Conservation (phyloP, 2,329 filamentous ascomycete species). For the Parafenestella ontariensis region DNA sequence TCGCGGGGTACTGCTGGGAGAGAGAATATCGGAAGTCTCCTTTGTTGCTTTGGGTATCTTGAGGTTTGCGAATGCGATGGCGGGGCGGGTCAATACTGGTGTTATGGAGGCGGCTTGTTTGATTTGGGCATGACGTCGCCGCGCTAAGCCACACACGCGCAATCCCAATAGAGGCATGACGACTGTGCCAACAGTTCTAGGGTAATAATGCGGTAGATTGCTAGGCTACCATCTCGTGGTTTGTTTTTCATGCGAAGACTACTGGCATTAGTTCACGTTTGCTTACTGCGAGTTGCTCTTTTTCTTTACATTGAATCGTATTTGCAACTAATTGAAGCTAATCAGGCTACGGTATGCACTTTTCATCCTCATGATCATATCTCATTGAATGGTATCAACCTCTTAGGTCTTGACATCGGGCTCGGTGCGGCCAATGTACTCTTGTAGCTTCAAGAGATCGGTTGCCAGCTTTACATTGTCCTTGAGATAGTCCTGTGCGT, state of each 20-base stretch:
- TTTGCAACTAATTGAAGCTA: not conserved
- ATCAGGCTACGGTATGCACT: not conserved
- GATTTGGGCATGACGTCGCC: slow-evolving; percentile 25
- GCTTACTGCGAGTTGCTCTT: too few species aligned
- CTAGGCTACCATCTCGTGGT: too few species aligned
- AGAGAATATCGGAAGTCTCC: too few species aligned
- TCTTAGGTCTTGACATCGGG: slow-evolving; percentile 93
- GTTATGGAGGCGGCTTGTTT: slow-evolving; percentile 22
- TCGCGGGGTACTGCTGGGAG: not conserved
- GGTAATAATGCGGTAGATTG: not conserved
- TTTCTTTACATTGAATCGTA: too few species aligned
- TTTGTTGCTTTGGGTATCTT: not conserved
- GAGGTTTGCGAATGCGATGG: not conserved
- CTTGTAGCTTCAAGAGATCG: slow-evolving; percentile 87
- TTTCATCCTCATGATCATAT: not conserved
- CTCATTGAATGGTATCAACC: not conserved
- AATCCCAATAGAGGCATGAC: slow-evolving; percentile 9
- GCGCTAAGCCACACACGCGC: slow-evolving; percentile 22
- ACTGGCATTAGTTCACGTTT: not conserved
- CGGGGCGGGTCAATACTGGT: slow-evolving; percentile 7
- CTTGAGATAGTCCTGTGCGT: slow-evolving; percentile 93
- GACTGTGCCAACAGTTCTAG: not conserved
- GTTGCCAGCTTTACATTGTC: slow-evolving; percentile 87
- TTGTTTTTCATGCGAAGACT: too few species aligned
- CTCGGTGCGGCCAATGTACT: slow-evolving; percentile 89